phyloP scores from a whole-genome alignment of 495 filamentous ascomycete species.

The Aspergillus biplanus region DNA sequence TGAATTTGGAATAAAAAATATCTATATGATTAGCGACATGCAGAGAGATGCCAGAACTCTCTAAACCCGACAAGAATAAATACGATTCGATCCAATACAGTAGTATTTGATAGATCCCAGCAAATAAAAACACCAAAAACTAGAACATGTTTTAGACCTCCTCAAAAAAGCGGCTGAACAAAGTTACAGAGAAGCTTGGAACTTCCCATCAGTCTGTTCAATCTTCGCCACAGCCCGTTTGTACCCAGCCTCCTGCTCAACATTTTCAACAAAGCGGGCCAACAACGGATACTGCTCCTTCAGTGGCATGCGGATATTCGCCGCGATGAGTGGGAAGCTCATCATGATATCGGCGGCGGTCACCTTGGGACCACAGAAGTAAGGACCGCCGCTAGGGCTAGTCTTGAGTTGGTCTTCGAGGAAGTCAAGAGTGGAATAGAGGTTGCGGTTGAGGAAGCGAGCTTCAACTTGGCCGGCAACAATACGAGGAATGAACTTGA shows the following conservation, averaged over 20 bases:
- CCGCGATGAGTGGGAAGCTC: conserved; percentile 70
- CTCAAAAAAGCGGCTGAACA: not conserved
- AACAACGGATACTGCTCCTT: conserved; percentile 64
- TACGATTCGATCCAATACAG: too few species aligned
- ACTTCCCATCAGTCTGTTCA: conserved; percentile 61
- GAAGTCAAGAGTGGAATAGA: conserved; percentile 68
- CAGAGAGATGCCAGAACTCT: too few species aligned
- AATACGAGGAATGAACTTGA: conserved; percentile 71
- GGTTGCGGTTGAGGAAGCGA: conserved; percentile 64
- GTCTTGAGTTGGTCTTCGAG: conserved; percentile 71
- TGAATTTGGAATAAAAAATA: too few species aligned
- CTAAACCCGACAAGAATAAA: too few species aligned
- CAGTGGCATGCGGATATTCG: conserved; percentile 45
- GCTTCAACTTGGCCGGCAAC: conserved; percentile 65
- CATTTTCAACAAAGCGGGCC: conserved; percentile 61
- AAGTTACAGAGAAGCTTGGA: conserved; percentile 43
- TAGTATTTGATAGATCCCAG: too few species aligned
- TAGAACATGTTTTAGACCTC: too few species aligned
- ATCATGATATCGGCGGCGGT: conserved; percentile 83
- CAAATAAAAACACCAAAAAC: too few species aligned
- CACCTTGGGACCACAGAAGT: conserved; percentile 70
- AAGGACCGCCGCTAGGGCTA: conserved; percentile 64
- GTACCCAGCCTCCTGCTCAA: conserved; percentile 67
- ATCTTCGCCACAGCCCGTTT: conserved; percentile 63
- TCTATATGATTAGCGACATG: too few species aligned